Evolutionary conservation across 345 rosid genomes (phyloP).

Genomic region (Eucalyptus erythrocorys): DNA sequence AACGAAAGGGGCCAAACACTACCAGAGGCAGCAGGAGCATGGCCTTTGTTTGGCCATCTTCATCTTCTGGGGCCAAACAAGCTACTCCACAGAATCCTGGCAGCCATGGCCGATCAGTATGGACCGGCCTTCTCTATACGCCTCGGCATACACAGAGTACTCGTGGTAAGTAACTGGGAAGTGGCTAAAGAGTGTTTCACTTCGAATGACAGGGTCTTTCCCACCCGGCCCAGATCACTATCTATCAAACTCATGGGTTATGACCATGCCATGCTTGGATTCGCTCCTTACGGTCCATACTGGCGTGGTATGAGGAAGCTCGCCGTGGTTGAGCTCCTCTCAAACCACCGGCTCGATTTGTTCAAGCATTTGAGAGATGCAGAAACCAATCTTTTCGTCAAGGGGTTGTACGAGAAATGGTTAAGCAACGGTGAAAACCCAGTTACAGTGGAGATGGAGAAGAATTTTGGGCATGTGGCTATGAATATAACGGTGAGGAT

Average conservation of each 20-base stretch:
- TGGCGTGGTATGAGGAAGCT: slow-evolving; percentile 24
- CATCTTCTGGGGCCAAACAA: slow-evolving; percentile 1
- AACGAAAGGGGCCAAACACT: background rate
- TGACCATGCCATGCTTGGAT: slow-evolving; percentile 5
- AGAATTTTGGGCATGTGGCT: slow-evolving; percentile 1
- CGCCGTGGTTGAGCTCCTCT: slow-evolving; percentile 10
- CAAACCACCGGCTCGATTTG: slow-evolving; percentile 11
- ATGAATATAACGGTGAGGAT: slow-evolving; percentile 12
- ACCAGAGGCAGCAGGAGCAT: slow-evolving; percentile 13
- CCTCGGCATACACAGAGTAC: slow-evolving; percentile 4
- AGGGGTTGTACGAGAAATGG: background rate
- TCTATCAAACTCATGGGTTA: slow-evolving; percentile 15
- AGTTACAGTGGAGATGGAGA: slow-evolving; percentile 7
- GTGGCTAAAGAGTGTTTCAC: slow-evolving; percentile 20
- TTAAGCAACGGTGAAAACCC: slow-evolving; percentile 1
- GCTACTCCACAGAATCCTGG: slow-evolving; percentile 4
- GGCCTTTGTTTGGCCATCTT: slow-evolving; percentile 23
- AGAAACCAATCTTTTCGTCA: background rate
- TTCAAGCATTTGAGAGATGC: slow-evolving; percentile 13
- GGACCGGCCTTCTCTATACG: slow-evolving; percentile 11
- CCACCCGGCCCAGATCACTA: slow-evolving; percentile 1
- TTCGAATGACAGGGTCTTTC: slow-evolving; percentile 7
- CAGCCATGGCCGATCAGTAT: slow-evolving; percentile 2
- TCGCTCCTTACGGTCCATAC: slow-evolving; percentile 17
- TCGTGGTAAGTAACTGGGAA: slow-evolving; percentile 13